Evolutionary conservation across 2,329 filamentous ascomycete species (phyloP), one percentile per base, ranked within the genome.

Genomic region (Diplodia scrobiculata): DNA sequence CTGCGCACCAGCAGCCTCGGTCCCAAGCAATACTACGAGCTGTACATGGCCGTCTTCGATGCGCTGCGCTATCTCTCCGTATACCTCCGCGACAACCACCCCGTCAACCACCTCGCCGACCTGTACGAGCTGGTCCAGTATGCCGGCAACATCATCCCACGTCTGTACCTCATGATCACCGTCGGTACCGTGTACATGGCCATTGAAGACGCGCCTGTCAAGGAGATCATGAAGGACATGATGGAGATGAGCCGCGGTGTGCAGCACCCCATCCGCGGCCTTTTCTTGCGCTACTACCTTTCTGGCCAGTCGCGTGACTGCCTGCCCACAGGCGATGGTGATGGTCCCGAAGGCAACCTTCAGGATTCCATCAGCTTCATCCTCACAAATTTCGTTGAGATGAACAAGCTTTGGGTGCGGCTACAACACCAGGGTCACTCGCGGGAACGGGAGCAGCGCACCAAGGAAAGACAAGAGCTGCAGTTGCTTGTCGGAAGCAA

Each of bases 171-270:
- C 68, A 99, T 99, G 96, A 95, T 99, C 74, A 99, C 96, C 0
- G 96, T 99, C 47, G 95, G 95, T 67, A 99, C 95, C 2, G 96
- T 97, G 58, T 99, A 99, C 83, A 99, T 99, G 95, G 89, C 91
- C 29, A 96, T 99, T 75, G 91, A 95, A 74, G 95, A 98, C 84
- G 95, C 96, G 67, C 95, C 95, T 0, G 95, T 99, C 71, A 99
- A 99, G 81, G 95, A 99, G 82, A 92, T 99, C 66, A 99, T 99
- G 95, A 99, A 99, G 81, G 95, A 99, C 79, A 99, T 99, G 95
- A 99, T 99, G 95, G 95, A 99, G 79, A 99, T 99, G 95, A 98
- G 92, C 79, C 87, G 95, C 69, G 95, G 95, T 66, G 93, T 99
- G 25, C 95, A 99, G 75, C 95, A 99, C 79, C 95, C 95, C 17